Percentiles rank a stretch among this genome's conserved stretches.
Conservation (phyloP, 202 grass and related monocot species). For the Alloteropsis angusta region DNA sequence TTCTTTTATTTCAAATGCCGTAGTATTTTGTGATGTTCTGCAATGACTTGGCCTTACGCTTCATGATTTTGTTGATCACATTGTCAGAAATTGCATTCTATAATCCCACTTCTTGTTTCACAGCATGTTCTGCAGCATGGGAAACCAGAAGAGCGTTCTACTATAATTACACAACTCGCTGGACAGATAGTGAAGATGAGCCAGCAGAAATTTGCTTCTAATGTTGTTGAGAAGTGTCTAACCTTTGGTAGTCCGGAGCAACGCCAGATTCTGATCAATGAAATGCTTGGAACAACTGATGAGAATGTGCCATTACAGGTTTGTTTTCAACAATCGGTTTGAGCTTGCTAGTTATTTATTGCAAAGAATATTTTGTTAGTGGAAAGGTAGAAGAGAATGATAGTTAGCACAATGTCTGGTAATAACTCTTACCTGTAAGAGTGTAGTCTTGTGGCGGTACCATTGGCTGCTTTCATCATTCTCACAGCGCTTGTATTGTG, state of each 20-base stretch:
- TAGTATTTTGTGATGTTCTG: background rate
- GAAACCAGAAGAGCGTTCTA: conserved; percentile 68
- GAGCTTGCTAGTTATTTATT: background rate
- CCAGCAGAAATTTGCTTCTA: conserved; percentile 95
- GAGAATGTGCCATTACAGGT: conserved; percentile 98
- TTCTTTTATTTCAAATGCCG: background rate
- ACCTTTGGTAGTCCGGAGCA: conserved; percentile 63
- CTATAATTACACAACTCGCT: conserved; percentile 64
- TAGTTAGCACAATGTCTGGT: background rate
- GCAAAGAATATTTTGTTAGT: background rate
- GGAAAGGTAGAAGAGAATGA: background rate
- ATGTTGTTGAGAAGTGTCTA: conserved; percentile 94
- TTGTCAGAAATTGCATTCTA: background rate
- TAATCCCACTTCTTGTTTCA: conserved; percentile 10
- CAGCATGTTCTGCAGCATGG: conserved; percentile 92
- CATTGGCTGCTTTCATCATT: background rate
- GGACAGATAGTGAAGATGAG: conserved; percentile 98
- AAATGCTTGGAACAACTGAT: conserved; percentile 91
- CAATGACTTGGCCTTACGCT: background rate
- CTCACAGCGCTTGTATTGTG: background rate
- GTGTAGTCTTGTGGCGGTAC: background rate
- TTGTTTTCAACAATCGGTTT: conserved; percentile 6
- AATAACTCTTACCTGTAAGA: background rate
- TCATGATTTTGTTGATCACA: background rate
- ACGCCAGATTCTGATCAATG: conserved; percentile 82